phyloP scores from a whole-genome alignment of 805 yeast genomes.

The Scheffersomyces coipomensis region DNA sequence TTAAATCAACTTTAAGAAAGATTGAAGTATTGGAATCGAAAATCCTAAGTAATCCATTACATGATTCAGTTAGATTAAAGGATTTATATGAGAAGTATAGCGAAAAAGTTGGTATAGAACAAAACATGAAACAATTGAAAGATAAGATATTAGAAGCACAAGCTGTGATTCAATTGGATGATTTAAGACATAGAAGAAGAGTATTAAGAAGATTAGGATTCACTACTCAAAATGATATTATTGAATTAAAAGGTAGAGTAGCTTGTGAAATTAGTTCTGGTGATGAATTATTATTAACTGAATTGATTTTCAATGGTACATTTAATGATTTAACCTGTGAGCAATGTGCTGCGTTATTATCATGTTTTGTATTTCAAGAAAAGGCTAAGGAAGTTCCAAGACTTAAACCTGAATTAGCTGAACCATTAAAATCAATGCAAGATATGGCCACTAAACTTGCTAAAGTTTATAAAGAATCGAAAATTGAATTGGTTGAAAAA shows the following conservation, averaged over 20 bases:
- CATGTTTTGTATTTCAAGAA: conserved; percentile 97
- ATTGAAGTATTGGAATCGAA: conserved; percentile 80
- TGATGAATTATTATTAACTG: conserved; percentile 81
- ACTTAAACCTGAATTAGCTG: conserved; percentile 85
- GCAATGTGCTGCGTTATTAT: conserved; percentile 87
- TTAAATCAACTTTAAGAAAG: conserved; percentile 67
- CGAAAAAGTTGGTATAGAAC: conserved; percentile 59
- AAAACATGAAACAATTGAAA: conserved; percentile 57
- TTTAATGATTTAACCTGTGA: conserved; percentile 85
- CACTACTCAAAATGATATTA: conserved; percentile 81
- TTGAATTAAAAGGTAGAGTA: conserved; percentile 94
- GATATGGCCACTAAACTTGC: conserved; percentile 92
- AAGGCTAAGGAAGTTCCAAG: conserved; percentile 86
- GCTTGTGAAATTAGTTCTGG: conserved; percentile 96
- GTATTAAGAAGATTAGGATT: conserved; percentile 91
- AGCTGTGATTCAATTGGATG: conserved; percentile 91
- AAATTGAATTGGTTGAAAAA: conserved; percentile 84
- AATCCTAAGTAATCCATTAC: conserved; percentile 65
- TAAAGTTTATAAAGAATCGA: conserved; percentile 83
- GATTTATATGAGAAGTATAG: conserved; percentile 66
- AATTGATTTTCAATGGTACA: conserved; percentile 91
- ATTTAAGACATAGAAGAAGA: conserved; percentile 86
- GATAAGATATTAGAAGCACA: conserved; percentile 77
- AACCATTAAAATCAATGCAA: conserved; percentile 83
- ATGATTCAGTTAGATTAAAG: conserved; percentile 57